Conservation (phyloP, 352 stramenopile genomes). For the Phytopythium boreale region DNA sequence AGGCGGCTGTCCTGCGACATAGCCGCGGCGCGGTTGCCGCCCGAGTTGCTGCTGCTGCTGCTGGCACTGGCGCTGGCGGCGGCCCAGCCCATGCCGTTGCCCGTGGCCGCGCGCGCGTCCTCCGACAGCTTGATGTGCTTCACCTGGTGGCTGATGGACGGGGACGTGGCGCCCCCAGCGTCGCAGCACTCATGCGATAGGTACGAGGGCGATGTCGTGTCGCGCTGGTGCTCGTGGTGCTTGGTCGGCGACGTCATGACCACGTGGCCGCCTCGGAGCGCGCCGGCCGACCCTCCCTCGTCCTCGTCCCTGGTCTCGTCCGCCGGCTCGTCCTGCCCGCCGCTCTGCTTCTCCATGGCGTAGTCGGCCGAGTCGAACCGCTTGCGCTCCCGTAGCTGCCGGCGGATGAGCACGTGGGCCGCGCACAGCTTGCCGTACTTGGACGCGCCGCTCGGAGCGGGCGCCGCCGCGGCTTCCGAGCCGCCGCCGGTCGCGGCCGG, state of each 20-base stretch:
- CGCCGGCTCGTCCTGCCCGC: background rate
- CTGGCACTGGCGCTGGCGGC: background rate
- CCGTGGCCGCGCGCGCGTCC: slow-evolving; percentile 19
- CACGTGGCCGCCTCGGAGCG: slow-evolving; percentile 15
- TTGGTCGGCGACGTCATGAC: slow-evolving; percentile 17
- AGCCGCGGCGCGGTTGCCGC: background rate
- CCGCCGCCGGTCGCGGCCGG: background rate
- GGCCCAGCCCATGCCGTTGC: slow-evolving; percentile 12
- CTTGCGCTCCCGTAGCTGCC: slow-evolving; percentile 78
- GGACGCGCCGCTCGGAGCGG: slow-evolving; percentile 15
- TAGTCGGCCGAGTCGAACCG: slow-evolving; percentile 84
- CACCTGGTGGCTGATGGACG: slow-evolving; percentile 53
- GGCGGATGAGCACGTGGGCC: slow-evolving; percentile 72
- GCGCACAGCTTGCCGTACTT: slow-evolving; percentile 68
- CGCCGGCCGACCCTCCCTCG: slow-evolving; percentile 16
- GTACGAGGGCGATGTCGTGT: background rate
- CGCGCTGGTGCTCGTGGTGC: background rate
- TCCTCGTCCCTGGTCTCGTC: slow-evolving; percentile 17
- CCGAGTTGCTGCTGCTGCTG: background rate
- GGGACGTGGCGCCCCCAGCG: slow-evolving; percentile 9
- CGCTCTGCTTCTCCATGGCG: slow-evolving; percentile 56
- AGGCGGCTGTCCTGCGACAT: slow-evolving; percentile 29
- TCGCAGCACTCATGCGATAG: background rate
- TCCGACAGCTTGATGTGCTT: slow-evolving; percentile 82
- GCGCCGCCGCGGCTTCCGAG: background rate